Evolutionary conservation across 805 yeast genomes (phyloP), one percentile per base, ranked within the genome.

Genomic region (Blastobotrys americana): DNA sequence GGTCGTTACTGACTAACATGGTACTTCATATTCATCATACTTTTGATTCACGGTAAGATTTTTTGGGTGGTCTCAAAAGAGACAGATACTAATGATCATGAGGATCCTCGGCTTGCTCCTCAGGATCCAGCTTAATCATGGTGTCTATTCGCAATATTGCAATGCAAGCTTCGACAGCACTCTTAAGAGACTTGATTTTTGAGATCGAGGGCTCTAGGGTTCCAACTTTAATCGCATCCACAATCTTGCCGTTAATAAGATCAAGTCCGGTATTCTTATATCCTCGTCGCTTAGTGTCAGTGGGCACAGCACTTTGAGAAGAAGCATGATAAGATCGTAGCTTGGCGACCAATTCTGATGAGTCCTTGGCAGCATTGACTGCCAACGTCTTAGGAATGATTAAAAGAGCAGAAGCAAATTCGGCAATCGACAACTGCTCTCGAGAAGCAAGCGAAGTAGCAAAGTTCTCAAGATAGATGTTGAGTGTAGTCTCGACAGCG

Each of bases 401-500:
- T 46, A 93, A 73, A 55, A 93, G 71, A 1, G 97, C 89, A 52
- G 76, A 75, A 31, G 98, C 97, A 72, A 93, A 93, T 69, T 90
- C 98, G 1, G 97, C 95, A 68, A 93, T 93, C 15, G 98, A 97
- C 58, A 93, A 75, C 66, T 93, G 98, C 66, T 93, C 98, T 60
- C 98, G 79, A 16, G 96, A 86, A 2, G 97, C 97, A 42, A 93
- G 90, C 1, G 97, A 88, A 5, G 97, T 93, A 41, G 98, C 98
- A 66, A 93, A 93, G 64, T 86, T 90, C 66, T 93, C 98, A 63
- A 93, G 72, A 64, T 86, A 93, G 43, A 93, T 88, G 69, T 88
- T 89, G 60, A 93, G 74, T 2, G 97, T 97, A 42, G 95, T 76
- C 69, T 93, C 99, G 28, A 93, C 98, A n/a, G 95, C 94, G 49